Evolutionary conservation across 345 rosid genomes (phyloP).

Genomic region (Cardiospermum halicacabum): DNA sequence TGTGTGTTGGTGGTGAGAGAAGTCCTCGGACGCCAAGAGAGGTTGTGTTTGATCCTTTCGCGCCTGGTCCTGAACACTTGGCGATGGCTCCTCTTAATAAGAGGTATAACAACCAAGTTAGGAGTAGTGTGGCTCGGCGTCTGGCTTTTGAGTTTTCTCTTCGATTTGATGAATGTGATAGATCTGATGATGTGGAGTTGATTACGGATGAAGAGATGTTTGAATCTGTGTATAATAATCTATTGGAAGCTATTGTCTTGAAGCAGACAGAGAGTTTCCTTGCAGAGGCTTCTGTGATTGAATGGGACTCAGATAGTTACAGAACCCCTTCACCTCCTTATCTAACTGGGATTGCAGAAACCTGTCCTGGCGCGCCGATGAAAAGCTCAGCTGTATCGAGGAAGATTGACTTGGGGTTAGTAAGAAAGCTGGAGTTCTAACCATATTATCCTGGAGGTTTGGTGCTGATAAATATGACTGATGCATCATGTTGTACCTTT

Average conservation of each 20-base stretch:
- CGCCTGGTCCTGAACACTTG: constrained; percentile 38
- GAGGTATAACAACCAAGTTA: constrained; percentile 30
- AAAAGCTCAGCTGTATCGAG: constrained; percentile 36
- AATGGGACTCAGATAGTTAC: constrained; percentile 31
- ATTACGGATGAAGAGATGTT: constrained; percentile 48
- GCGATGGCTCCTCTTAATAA: constrained; percentile 37
- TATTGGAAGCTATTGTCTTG: constrained; percentile 42
- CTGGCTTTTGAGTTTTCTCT: constrained; percentile 31
- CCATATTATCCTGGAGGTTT: constrained; percentile 1
- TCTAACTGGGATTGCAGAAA: constrained; percentile 36
- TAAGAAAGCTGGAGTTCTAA: constrained; percentile 61
- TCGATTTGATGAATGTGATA: constrained; percentile 4
- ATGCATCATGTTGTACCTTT: constrained; percentile 7
- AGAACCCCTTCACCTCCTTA: constrained; percentile 40
- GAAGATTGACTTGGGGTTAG: constrained; percentile 36
- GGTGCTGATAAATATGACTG: constrained; percentile 4
- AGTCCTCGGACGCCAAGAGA: constrained; percentile 43
- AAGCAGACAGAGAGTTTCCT: constrained; percentile 35
- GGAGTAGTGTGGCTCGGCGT: constrained; percentile 35
- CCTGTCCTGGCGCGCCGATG: constrained; percentile 61
- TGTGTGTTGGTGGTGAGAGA: constrained; percentile 15
- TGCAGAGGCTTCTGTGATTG: constrained; percentile 19
- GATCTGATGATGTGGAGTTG: constrained; percentile 12
- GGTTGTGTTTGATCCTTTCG: constrained; percentile 51
- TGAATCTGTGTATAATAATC: constrained; percentile 45